These are phyloP conservation scores for Tetrapyrgos nigripes DNA, from an alignment of 1,284 basidiomycete genomes.

Conservation along the genomic window DNA sequence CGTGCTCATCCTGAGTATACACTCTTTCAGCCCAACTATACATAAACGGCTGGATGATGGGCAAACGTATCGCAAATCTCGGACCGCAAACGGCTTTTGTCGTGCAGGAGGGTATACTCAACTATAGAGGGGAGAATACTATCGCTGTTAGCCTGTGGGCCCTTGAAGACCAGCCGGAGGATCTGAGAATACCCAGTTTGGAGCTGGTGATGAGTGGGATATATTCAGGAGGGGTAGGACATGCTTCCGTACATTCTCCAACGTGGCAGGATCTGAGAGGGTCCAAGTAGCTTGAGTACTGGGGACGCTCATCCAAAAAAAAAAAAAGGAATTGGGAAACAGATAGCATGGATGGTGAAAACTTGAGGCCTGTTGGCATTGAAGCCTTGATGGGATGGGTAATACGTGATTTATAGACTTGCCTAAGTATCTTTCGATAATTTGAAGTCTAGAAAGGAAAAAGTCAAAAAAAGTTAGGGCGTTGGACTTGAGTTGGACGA, in stretches of 20 bases:
- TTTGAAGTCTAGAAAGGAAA: too few species aligned
- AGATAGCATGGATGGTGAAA: too few species aligned
- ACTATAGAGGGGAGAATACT: constrained; percentile 74
- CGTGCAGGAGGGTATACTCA: constrained; percentile 76
- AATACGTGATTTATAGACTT: too few species aligned
- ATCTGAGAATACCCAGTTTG: constrained; percentile 55
- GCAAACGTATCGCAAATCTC: constrained; percentile 73
- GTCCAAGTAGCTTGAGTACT: neutral
- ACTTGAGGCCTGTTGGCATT: too few species aligned
- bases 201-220: constrained; percentile 60
- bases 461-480: too few species aligned
- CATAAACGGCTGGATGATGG: constrained; percentile 88
- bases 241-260: constrained; percentile 64
- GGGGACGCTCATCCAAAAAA: too few species aligned
- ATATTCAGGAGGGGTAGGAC: constrained; percentile 69
- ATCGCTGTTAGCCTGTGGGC: constrained; percentile 75
- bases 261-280: constrained; percentile 41
- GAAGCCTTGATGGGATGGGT: too few species aligned
- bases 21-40: constrained; percentile 46
- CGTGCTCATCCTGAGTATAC: constrained; percentile 63
- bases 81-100: constrained; percentile 81
- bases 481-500: too few species aligned
- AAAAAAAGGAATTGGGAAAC: too few species aligned
- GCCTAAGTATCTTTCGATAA: too few species aligned
- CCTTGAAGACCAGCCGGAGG: constrained; percentile 50